Percentiles rank a stretch among this genome's conserved stretches.
These are phyloP conservation scores for Rhododendron ovatum DNA, from an alignment of 148 eudicot genomes.

Conservation along the genomic window DNA sequence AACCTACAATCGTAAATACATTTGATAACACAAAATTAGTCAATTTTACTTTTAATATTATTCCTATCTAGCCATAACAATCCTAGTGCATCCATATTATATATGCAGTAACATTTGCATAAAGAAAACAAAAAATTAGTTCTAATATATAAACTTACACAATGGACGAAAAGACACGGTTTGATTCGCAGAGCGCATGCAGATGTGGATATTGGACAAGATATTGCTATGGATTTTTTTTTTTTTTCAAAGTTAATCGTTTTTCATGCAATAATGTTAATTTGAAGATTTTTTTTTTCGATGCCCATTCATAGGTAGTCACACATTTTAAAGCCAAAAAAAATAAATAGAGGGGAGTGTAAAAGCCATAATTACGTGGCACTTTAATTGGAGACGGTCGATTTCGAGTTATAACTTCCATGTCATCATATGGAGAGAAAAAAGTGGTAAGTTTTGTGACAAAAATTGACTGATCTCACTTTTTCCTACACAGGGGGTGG, in stretches of 20 bases:
- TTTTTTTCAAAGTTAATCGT: not conserved
- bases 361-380: not conserved
- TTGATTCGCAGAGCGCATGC: not conserved
- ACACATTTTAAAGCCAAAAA: too few species aligned
- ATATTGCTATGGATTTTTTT: too few species aligned
- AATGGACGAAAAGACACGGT: not conserved
- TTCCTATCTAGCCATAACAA: not conserved
- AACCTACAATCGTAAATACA: constrained; percentile 30
- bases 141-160: too few species aligned
- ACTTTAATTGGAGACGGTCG: not conserved
- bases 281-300: not conserved
- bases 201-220: too few species aligned
- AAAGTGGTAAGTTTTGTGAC: not conserved
- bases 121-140: not conserved
- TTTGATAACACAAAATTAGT: not conserved
- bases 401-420: not conserved
- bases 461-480: too few species aligned
- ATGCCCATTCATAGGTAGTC: too few species aligned
- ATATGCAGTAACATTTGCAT: not conserved
- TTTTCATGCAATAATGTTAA: not conserved
- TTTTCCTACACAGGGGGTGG: not conserved
- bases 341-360: too few species aligned
- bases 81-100: not conserved
- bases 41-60: not conserved
- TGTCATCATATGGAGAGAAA: not conserved